Conservation (phyloP, 805 yeast genomes). For the Saturnispora mendoncae region DNA sequence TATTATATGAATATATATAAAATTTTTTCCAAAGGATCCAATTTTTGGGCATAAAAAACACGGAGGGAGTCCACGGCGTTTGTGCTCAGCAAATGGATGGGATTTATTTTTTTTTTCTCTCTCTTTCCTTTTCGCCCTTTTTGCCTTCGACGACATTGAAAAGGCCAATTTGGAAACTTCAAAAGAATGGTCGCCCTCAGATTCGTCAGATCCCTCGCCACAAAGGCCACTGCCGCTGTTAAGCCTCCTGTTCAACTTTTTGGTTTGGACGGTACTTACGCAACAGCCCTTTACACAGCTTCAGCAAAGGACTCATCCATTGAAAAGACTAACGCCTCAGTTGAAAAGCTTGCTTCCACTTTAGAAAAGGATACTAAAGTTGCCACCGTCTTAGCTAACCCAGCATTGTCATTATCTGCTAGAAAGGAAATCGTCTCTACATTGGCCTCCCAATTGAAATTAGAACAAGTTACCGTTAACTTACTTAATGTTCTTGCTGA, state of each 20-base stretch:
- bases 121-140: not conserved
- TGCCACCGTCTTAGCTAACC: constrained; percentile 58
- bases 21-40: too few relatives aligned
- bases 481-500: constrained; percentile 81
- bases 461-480: constrained; percentile 69
- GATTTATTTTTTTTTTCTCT: too few relatives aligned
- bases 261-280: constrained; percentile 96
- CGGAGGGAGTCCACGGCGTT: not conserved
- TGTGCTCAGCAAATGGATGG: constrained; percentile 7
- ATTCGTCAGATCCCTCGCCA: constrained; percentile 63
- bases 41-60: not conserved
- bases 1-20: too few relatives aligned
- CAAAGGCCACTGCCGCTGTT: constrained; percentile 40
- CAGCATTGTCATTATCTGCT: constrained; percentile 70
- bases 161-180: not conserved
- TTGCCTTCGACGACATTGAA: too few relatives aligned
- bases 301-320: constrained; percentile 74
- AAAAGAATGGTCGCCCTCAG: constrained; percentile 44
- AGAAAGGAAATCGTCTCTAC: constrained; percentile 62
- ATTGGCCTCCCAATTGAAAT: constrained; percentile 37
- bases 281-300: constrained; percentile 88
- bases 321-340: constrained; percentile 57
- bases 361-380: constrained; percentile 58
- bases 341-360: constrained; percentile 47
- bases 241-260: constrained; percentile 89